Base-by-base conservation (phyloP, 2,329 filamentous ascomycete species). In the Hymenoscyphus repandus region DNA sequence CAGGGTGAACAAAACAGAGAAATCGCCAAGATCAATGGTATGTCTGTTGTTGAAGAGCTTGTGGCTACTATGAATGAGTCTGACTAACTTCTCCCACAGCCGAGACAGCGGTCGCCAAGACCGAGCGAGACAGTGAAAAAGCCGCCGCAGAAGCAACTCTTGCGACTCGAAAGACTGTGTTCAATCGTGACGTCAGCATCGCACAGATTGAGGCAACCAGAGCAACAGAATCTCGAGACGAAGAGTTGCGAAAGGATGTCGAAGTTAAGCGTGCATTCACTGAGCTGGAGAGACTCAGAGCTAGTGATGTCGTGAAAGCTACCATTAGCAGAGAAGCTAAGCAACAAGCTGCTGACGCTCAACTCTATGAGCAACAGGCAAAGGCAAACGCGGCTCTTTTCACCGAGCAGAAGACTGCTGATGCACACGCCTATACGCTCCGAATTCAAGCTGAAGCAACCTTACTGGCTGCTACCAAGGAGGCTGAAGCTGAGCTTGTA, bases 11-110 rank as follows among this genome's bases (percentile, higher is more conserved):
- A 90, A 56, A 90, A 93, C 66, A 87, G 90, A 49, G 86, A 91
- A 64, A 87, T 95, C 38, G 88, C 88, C 60, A 92, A 90, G 73
- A 95, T 95, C 70, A 82, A 91, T 67, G 88, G 89, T 58, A 83
- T 88, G 61, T 93, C 88, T 1, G 87, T 88, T 1, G 86, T 12
- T 43, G 3, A 6, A 3, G 5, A 5, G 6, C 18, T 6, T 17
- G 13, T 12, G 18, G 10, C 10, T 6, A 5, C 18, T 4, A 11
- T 40, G 18, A 22, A 20, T 70, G 78, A 42, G 88, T 88, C 39
- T 81, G 86, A 33, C 47, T 49, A 39, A 49, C 40, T 1, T 7
- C n/a, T 34, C 15, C 18, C 13, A 10, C 15, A 50, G 48, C 89
- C 57, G 83, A 89, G 61, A 95, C 89, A 1, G 88, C 88, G 1